A percentile compares a stretch with the other conserved stretches of the same genome.
Evolutionary conservation across 305 asterid species (phyloP).

Genomic region (Striga hermonthica): DNA sequence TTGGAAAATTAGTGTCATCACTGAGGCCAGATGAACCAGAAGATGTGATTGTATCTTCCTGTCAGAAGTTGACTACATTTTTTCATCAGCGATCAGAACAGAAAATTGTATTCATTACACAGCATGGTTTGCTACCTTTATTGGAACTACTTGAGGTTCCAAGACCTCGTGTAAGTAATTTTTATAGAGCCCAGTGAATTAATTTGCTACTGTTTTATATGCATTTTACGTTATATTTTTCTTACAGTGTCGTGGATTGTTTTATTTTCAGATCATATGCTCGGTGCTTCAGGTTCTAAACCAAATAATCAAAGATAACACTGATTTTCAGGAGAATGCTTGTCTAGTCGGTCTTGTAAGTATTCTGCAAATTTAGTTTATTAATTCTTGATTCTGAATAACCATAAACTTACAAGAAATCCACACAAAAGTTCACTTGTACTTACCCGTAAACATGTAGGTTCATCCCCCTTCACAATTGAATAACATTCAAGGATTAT

Average conservation of each 20-base stretch:
- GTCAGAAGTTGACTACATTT: conserved; percentile 85
- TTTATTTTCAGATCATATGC: conserved; percentile 65
- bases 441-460: conserved; percentile 1
- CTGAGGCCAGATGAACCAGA: conserved; percentile 95
- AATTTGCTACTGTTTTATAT: conserved; percentile 26
- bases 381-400: conserved; percentile 1
- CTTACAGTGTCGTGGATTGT: conserved; percentile 29
- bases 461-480: conserved; percentile 14
- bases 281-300: conserved; percentile 91
- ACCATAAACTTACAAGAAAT: too few relatives aligned
- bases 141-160: conserved; percentile 96
- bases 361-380: conserved; percentile 31
- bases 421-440: neutral
- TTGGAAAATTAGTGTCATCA: conserved; percentile 80
- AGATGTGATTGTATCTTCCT: conserved; percentile 80
- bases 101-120: conserved; percentile 85
- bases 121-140: conserved; percentile 94
- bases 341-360: conserved; percentile 98
- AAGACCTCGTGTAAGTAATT: conserved; percentile 65
- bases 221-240: conserved; percentile 18
- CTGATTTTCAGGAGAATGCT: conserved; percentile 96
- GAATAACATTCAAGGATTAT: neutral
- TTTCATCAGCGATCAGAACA: conserved; percentile 90
- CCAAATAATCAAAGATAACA: conserved; percentile 83
- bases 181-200: conserved; percentile 29